Base-by-base conservation (phyloP, 108 stramenopile genomes). In the Fragilariopsis cylindrus region DNA sequence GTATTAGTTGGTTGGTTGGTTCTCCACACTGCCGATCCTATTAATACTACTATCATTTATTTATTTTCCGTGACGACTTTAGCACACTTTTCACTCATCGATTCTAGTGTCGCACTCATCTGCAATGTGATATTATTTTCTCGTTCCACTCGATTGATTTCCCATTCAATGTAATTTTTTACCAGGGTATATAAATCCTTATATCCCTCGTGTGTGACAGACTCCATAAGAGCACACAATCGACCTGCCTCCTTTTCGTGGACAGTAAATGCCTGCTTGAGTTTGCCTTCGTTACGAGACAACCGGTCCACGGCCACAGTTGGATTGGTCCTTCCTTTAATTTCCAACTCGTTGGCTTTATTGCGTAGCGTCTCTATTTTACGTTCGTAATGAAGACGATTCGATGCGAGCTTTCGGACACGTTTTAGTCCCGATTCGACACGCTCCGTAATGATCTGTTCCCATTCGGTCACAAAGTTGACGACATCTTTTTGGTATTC, bases 221-320 rank as follows among this genome's bases (percentile, higher is more conserved):
- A 21, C 48, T 78, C 77, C 43, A 78, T 78, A 42, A 78, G 64
- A 48, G 71, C 48, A 68, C 77, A 78, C 16, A 72, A 39, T 16
- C 60, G 55, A 30, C 70, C 41, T 12, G 77, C 77, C 42, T 71
- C 65, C n/a, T 30, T 48, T 50, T 78, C 77, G 68, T 78, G 71
- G 4, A 30, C 2, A 3, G 56, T n/a, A 45, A 72, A 78, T 19
- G 77, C 70, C 30, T 78, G 65, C 21, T 66, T 70, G 6, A 81
- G 69, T 69, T 81, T 81, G 5, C 57, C 64, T 67, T 81, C 80
- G 68, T 81, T 81, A 12, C 80, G 80, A 1, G 70, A 50, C 47
- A 83, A 60, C 54, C 68, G 72, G 3, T 71, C 78, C 3, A 45
- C 55, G 19, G 63, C 68, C 11, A 18, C 42, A 44, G 53, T 15